These are phyloP conservation scores for Pterulicium gracile DNA, from an alignment of 1,284 basidiomycete species.

Conservation along the genomic window DNA sequence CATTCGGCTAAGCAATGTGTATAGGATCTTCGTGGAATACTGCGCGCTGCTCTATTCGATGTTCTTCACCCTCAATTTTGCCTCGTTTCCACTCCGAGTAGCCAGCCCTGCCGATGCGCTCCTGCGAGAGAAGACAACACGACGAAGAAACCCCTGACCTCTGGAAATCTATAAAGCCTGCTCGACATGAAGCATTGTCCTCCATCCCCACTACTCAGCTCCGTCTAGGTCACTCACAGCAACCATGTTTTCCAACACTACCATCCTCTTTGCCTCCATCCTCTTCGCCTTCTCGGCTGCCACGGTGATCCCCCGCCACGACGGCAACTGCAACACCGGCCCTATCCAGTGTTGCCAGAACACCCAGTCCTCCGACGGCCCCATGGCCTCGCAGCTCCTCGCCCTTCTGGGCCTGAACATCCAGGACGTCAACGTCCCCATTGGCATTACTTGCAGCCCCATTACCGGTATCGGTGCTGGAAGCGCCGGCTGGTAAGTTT, in stretches of 20 bases:
- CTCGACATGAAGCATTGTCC: too few species aligned
- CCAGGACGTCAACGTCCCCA: not conserved
- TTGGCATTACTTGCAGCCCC: slow-evolving; percentile 2
- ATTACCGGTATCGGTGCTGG: slow-evolving; percentile 2
- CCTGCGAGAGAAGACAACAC: too few species aligned
- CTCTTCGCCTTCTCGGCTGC: slow-evolving; percentile 14
- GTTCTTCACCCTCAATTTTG: too few species aligned
- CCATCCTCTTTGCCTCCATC: slow-evolving; percentile 9
- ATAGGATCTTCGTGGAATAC: too few species aligned
- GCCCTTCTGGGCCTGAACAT: not conserved
- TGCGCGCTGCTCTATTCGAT: too few species aligned
- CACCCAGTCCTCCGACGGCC: not conserved
- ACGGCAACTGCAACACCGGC: slow-evolving; percentile 11
- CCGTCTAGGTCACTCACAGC: too few species aligned
- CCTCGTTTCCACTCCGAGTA: too few species aligned
- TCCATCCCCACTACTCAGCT: too few species aligned
- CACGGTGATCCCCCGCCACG: slow-evolving; percentile 8
- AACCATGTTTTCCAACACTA: slow-evolving; percentile 11
- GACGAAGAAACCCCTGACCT: too few species aligned
- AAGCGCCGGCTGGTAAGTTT: slow-evolving; percentile 1
- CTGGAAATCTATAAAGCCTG: too few species aligned
- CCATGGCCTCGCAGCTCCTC: not conserved
- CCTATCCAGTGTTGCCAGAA: slow-evolving; percentile 12
- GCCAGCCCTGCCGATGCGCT: too few species aligned
- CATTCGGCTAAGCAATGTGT: too few species aligned